Percentiles rank a stretch among this genome's conserved stretches.
phyloP scores from a whole-genome alignment of 1,139 yeast species.

The Candida mesenterica region DNA sequence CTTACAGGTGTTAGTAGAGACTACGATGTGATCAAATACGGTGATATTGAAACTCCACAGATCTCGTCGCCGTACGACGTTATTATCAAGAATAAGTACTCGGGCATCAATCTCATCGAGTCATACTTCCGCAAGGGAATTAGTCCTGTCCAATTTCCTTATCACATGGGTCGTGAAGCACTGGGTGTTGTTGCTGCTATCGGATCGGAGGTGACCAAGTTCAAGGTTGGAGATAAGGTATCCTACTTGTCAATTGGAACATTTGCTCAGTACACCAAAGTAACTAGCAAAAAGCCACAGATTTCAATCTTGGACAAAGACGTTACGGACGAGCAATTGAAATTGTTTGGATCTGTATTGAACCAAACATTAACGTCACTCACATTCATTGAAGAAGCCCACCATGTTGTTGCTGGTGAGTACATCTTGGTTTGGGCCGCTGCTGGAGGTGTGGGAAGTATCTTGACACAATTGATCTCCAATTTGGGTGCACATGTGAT shows the following conservation, averaged over 20 bases:
- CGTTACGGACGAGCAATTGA: conserved; percentile 46
- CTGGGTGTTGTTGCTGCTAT: conserved; percentile 69
- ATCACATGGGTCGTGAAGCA: conserved; percentile 79
- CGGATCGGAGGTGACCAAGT: conserved; percentile 58
- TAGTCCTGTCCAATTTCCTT: conserved; percentile 61
- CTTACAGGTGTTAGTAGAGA: conserved; percentile 50
- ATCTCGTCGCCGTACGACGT: conserved; percentile 55
- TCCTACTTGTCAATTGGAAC: conserved; percentile 52
- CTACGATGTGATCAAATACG: conserved; percentile 40
- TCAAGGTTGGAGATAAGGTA: conserved; percentile 67
- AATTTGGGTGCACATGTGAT: conserved; percentile 73
- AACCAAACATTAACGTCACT: conserved; percentile 80
- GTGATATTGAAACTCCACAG: conserved; percentile 57
- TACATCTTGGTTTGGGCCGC: conserved; percentile 82
- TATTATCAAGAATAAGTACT: conserved; percentile 65
- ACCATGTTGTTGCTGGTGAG: conserved; percentile 66
- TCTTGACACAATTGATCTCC: conserved; percentile 62
- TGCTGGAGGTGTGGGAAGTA: conserved; percentile 88
- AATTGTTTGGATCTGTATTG: conserved; percentile 57
- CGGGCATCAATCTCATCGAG: conserved; percentile 84
- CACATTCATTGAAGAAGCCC: conserved; percentile 64
- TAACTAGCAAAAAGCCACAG: conserved; percentile 27
- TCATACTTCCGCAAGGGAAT: conserved; percentile 77
- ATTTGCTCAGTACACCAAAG: conserved; percentile 71
- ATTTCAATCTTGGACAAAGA: conserved; percentile 51